phyloP scores from a whole-genome alignment of 1,284 basidiomycete species.

The Vanrija sp. region DNA sequence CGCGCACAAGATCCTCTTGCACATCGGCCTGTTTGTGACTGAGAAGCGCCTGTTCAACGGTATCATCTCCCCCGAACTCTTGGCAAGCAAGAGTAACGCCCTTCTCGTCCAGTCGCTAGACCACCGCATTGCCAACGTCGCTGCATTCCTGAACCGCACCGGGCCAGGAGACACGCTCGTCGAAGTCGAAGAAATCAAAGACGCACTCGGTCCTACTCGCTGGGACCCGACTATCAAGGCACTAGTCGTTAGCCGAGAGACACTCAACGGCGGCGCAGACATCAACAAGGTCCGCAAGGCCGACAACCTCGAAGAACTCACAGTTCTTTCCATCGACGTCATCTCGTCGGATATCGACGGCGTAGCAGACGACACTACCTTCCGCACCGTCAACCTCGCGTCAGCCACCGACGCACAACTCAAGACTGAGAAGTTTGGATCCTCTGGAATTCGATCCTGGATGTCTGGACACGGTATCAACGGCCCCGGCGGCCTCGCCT shows the following conservation, averaged over 20 bases:
- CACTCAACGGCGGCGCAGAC: constrained; percentile 63
- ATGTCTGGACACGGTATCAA: constrained; percentile 46
- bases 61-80: constrained; percentile 68
- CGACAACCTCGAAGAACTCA: constrained; percentile 57
- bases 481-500: constrained; percentile 19
- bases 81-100: constrained; percentile 69
- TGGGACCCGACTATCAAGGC: constrained; percentile 79
- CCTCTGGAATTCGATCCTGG: constrained; percentile 82
- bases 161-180: constrained; percentile 5
- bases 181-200: constrained; percentile 65
- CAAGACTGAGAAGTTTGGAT: constrained; percentile 79
- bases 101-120: constrained; percentile 66
- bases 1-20: constrained; percentile 94
- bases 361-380: constrained; percentile 5
- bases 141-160: constrained; percentile 56
- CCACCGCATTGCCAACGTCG: constrained; percentile 57
- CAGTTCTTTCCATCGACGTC: constrained; percentile 77
- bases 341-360: constrained; percentile 58
- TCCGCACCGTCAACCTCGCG: constrained; percentile 22
- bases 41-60: constrained; percentile 79
- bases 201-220: constrained; percentile 83
- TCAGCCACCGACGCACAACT: constrained; percentile 59
- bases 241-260: constrained; percentile 82
- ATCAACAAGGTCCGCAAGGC: constrained; percentile 32
- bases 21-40: constrained; percentile 81